phyloP scores from a whole-genome alignment of 129 eudicot species.

The Flaveria ramosissima region DNA sequence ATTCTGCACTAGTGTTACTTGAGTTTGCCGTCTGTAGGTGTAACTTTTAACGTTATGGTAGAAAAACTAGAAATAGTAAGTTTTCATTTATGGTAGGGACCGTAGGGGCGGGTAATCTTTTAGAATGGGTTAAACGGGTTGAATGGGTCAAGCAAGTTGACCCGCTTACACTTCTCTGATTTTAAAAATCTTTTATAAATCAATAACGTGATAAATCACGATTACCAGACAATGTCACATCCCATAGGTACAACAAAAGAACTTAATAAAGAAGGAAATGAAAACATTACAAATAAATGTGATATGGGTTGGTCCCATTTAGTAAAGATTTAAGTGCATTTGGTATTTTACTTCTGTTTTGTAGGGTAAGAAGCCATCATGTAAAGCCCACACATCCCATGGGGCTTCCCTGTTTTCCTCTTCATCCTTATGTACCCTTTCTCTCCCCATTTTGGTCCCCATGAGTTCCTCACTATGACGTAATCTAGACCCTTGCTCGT shows the following conservation, averaged over 20 bases:
- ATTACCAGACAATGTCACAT: too few species aligned
- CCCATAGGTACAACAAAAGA: neutral
- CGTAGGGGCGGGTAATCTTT: neutral
- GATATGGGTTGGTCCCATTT: constrained; percentile 7
- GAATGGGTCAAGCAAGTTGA: neutral
- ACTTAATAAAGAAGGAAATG: constrained; percentile 3
- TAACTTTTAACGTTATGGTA: constrained; percentile 11
- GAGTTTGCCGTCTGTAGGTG: constrained; percentile 4
- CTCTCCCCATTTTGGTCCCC: constrained; percentile 91
- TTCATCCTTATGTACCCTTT: constrained; percentile 86
- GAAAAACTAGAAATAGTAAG: neutral
- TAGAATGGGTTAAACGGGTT: neutral
- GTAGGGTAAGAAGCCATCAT: constrained; percentile 88
- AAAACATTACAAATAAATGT: constrained; percentile 15
- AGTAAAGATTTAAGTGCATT: neutral
- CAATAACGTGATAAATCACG: too few species aligned
- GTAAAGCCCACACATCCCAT: constrained; percentile 75
- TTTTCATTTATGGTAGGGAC: neutral
- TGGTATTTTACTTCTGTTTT: constrained; percentile 43
- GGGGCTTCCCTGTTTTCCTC: constrained; percentile 67
- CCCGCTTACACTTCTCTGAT: too few species aligned
- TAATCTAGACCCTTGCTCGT: constrained; percentile 55
- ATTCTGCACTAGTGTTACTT: constrained; percentile 26
- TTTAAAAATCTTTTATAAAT: too few species aligned
- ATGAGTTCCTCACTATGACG: constrained; percentile 71